Conservation (phyloP, 495 filamentous ascomycete species). For the Achaetomiella virescens region DNA sequence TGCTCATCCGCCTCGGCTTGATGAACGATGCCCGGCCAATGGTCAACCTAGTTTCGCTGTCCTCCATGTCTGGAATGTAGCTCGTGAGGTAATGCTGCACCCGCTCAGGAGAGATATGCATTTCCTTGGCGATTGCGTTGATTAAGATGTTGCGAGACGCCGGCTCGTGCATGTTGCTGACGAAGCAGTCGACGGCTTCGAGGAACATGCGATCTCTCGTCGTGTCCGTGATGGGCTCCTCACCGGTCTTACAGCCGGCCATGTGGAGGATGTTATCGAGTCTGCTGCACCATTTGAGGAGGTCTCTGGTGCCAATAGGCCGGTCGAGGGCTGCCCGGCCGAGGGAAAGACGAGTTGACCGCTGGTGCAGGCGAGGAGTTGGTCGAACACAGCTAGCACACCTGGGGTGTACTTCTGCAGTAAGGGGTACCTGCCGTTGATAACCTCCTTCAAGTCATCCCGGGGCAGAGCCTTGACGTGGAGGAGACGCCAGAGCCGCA, state of each 20-base stretch:
- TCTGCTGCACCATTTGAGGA: conserved; percentile 84
- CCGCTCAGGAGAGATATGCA: conserved; percentile 77
- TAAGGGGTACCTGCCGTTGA: conserved; percentile 59
- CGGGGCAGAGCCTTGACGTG: conserved; percentile 58
- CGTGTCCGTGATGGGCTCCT: conserved; percentile 65
- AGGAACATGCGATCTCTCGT: conserved; percentile 80
- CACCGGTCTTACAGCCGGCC: conserved; percentile 60
- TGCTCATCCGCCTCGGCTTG: conserved; percentile 37
- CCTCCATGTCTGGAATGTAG: conserved; percentile 59
- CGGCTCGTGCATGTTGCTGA: conserved; percentile 64
- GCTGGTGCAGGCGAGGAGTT: conserved; percentile 49
- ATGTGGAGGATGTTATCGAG: conserved; percentile 54
- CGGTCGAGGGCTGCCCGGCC: conserved; percentile 52
- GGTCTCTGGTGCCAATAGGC: conserved; percentile 65
- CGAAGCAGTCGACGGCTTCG: conserved; percentile 85
- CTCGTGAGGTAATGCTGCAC: conserved; percentile 61
- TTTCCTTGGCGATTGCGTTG: conserved; percentile 66
- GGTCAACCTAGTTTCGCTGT: conserved; percentile 50
- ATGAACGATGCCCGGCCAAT: conserved; percentile 61
- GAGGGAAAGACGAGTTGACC: conserved; percentile 46
- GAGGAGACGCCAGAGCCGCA: conserved; percentile 74
- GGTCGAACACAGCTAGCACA: conserved; percentile 70
- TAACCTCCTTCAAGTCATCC: conserved; percentile 70
- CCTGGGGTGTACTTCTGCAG: conserved; percentile 61
- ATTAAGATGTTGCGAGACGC: conserved; percentile 56